Percentiles rank a stretch among this genome's conserved stretches.
Evolutionary conservation across 768 basidiomycete species (phyloP).

Genomic region (Trametes villosa): DNA sequence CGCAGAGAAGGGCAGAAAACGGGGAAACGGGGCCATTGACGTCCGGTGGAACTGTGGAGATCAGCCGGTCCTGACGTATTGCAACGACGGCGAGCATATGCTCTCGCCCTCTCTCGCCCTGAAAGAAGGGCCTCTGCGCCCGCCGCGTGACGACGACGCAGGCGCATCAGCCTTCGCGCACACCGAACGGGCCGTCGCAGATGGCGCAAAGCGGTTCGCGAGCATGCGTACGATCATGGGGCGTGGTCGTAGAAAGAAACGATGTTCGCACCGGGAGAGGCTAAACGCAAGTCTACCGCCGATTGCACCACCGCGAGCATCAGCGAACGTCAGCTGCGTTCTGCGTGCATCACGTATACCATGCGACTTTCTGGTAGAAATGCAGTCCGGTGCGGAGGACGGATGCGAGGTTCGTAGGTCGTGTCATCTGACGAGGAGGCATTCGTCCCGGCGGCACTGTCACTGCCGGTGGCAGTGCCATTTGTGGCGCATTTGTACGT

Average conservation of each 20-base stretch:
- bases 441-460: constrained; percentile 5
- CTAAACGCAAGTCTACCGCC: background rate
- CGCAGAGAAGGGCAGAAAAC: background rate
- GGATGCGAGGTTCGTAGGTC: background rate
- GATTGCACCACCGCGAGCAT: background rate
- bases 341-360: background rate
- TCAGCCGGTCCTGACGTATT: constrained; percentile 6
- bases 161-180: background rate
- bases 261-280: background rate
- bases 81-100: constrained; percentile 4
- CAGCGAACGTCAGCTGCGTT: constrained; percentile 15
- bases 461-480: constrained; percentile 18
- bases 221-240: background rate
- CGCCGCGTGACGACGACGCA: constrained; percentile 6
- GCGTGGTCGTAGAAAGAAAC: background rate
- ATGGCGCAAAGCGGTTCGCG: background rate
- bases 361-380: background rate
- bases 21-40: background rate
- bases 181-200: background rate
- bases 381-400: background rate
- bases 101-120: constrained; percentile 7
- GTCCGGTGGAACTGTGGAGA: constrained; percentile 11
- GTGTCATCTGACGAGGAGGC: constrained; percentile 5
- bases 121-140: background rate
- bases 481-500: constrained; percentile 7